Conservation (phyloP, 176 grass and related monocot species). For the Zoysia pacifica region DNA sequence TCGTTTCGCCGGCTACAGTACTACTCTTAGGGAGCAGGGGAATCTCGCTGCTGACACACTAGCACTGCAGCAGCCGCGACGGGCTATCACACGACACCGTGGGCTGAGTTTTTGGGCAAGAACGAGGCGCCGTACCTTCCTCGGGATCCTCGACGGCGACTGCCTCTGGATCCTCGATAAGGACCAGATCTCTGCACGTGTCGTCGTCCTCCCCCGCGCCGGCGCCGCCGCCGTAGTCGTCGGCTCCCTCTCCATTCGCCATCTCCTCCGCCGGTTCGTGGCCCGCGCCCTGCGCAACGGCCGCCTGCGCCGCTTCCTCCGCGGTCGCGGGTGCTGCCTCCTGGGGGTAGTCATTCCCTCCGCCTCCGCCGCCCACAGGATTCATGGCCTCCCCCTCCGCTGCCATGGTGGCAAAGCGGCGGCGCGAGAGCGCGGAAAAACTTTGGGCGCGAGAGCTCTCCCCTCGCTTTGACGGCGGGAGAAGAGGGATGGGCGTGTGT, state of each 20-base stretch:
- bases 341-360: not conserved
- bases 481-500: no score
- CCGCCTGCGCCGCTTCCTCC: not conserved
- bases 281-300: not conserved
- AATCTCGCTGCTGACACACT: slow-evolving; percentile 25
- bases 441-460: not conserved
- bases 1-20: not conserved
- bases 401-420: slow-evolving; percentile 36
- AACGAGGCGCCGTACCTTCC: slow-evolving; percentile 1
- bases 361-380: slow-evolving; percentile 12
- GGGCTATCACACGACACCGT: not conserved
- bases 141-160: no score
- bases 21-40: not conserved
- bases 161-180: no score
- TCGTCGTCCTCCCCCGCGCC: not conserved
- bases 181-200: slow-evolving; percentile 25
- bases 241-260: not conserved
- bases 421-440: not conserved
- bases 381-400: slow-evolving; percentile 51
- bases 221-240: no score
- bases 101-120: not conserved
- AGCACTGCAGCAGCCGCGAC: not conserved
- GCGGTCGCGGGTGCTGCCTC: no score
- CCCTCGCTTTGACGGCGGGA: slow-evolving; percentile 22
- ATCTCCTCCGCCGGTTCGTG: slow-evolving; percentile 4